Evolutionary conservation across 148 eudicot genomes (phyloP), one percentile per base, ranked within the genome.

Genomic region (Linanthus parryae): DNA sequence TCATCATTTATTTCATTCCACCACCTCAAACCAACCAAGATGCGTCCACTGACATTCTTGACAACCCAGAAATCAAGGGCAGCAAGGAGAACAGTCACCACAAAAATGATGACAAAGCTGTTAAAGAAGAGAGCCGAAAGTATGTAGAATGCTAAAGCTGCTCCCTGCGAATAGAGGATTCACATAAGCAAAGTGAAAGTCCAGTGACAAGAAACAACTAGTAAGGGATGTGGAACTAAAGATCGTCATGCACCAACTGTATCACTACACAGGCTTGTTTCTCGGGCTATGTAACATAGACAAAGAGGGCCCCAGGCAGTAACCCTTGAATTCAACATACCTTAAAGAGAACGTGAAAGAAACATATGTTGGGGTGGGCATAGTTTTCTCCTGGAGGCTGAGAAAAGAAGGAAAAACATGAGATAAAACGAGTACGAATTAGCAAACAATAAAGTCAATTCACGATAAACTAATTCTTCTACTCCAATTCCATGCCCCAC

Each of bases 41-140:
- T 82, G 11, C 97, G 83, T 16, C 97, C 97, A 78, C 95, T 89
- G 13, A 89, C 95, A 71, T 89, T 89, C 84, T 89, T 89, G 65
- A 89, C 97, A 36, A 89, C 97, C 97, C 97, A 89, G 63, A 89
- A 89, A 61, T 89, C 97, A 52, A 89, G 91, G 38, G 91, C 95
- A 45, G 95, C 68, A 20, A 89, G 79, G 56, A 89, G 80, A 44
- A 89, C 97, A 39, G 91, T 85, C 50, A 82, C 74, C 72, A 89
- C 97, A 62, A 89, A 89, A 36, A 89, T 82, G 50, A 89, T 85
- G 65, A 89, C 97, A 60, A 89, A 89, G 65, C 69, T 89, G 56
- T 76, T 56, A 25, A 85, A 24, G 63, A 89, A 89, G 29, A 89
- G 76, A 38, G 97, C 79, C 11, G 97, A 89, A 44, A 89, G 88